Percentiles rank a stretch among this genome's conserved stretches.
Conservation (phyloP, 441 rosid genomes). For the Francoa sonchifolia region DNA sequence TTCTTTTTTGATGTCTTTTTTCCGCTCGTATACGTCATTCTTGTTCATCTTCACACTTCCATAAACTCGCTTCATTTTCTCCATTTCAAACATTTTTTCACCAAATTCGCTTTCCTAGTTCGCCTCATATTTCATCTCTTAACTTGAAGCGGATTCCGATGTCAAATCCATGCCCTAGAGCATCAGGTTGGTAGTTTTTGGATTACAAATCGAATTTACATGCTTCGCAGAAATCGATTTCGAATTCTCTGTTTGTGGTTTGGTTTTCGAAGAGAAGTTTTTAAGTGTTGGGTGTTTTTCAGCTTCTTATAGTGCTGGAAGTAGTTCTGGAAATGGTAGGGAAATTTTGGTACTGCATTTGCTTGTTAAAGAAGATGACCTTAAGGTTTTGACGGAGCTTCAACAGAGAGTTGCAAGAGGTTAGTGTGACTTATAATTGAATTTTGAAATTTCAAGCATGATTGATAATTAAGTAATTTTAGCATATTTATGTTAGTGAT, state of each 20-base stretch:
- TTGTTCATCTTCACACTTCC: slow-evolving; percentile 17
- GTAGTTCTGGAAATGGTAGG: slow-evolving; percentile 26
- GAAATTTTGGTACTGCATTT: slow-evolving; percentile 76
- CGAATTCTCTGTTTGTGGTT: neutral
- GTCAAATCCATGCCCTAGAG: slow-evolving; percentile 16
- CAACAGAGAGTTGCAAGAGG: slow-evolving; percentile 48
- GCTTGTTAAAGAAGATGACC: slow-evolving; percentile 63
- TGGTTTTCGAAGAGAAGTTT: neutral
- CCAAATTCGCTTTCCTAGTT: slow-evolving; percentile 18
- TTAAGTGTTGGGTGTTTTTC: slow-evolving; percentile 10
- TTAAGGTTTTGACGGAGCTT: slow-evolving; percentile 44
- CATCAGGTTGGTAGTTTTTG: slow-evolving; percentile 14
- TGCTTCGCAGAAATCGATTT: neutral
- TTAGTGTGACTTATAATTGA: too few species aligned
- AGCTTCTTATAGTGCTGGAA: slow-evolving; percentile 49
- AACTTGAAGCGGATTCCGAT: slow-evolving; percentile 11
- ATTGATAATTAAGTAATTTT: too few species aligned
- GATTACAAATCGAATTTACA: neutral
- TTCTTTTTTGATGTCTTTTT: slow-evolving; percentile 24
- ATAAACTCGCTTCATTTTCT: slow-evolving; percentile 24
- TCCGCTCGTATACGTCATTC: slow-evolving; percentile 23
- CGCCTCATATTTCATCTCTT: slow-evolving; percentile 9
- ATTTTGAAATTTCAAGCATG: too few species aligned
- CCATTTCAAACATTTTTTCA: slow-evolving; percentile 14
- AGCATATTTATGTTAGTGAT: neutral